Evolutionary conservation across 2,329 filamentous ascomycete species (phyloP), one percentile per base, ranked within the genome.

Genomic region (Mycosphaerella sp.): DNA sequence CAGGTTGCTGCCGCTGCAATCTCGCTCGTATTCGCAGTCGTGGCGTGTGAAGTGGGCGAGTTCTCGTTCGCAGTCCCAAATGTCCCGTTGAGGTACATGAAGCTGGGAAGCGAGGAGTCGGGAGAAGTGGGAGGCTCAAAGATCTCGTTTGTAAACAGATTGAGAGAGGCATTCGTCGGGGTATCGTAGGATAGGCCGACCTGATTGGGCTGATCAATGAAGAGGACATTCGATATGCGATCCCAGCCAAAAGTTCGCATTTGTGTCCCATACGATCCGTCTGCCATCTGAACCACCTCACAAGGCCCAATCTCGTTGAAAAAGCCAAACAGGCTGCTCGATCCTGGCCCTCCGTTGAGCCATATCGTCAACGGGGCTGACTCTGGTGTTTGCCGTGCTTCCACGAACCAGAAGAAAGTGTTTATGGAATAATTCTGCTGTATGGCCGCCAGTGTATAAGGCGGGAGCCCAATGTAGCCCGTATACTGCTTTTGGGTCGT

Each of bases 171-270:
- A 60, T 87, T 83, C 7, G 77, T 80, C 6, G 76, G 71, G 21
- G 74, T 75, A 62, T 89, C 86, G 63, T 80, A 82, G 1, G 82
- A 86, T 58, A 85, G 82, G 21, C 81, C 80, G 43, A 87, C 79
- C 68, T 87, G 82, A 55, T 83, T 82, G 18, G 83, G 83, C 78
- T 89, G 67, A 44, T 76, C 74, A 52, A 82, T 76, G 64, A 78
- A 82, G 42, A 82, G 70, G 63, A 82, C 70, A 59, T 82, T 82
- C 30, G 76, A 77, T 41, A 71, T 73, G 51, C 75, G 73, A 64
- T 86, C 82, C 82, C 82, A 86, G 13, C 81, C 80, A 78, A 80
- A 86, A 63, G 80, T 74, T 45, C 80, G 74, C 8, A 78, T 73
- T 42, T 75, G 70, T 25, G 60, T 59, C 25, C 59, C 58, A 37